Evolutionary conservation across 1,139 yeast genomes (phyloP).

Genomic region (Debaryomyces sp.): DNA sequence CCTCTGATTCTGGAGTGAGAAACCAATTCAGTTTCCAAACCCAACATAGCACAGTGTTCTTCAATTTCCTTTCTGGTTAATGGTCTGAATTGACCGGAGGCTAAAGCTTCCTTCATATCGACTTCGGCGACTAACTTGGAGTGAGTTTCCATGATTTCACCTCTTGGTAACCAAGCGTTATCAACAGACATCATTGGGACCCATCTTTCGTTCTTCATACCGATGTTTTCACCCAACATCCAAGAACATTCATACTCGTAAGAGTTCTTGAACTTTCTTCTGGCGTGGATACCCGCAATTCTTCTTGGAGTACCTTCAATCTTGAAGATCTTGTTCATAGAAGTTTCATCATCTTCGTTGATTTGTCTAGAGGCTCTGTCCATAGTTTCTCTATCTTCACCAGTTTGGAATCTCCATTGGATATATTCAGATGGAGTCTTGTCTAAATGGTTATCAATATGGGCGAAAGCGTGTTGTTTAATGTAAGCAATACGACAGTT

Average conservation of each 20-base stretch:
- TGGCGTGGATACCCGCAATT: slow-evolving; percentile 90
- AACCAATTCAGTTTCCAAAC: slow-evolving; percentile 98
- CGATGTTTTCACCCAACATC: slow-evolving; percentile 95
- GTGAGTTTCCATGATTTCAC: slow-evolving; percentile 98
- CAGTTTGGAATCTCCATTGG: slow-evolving; percentile 99
- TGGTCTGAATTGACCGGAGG: slow-evolving; percentile 99
- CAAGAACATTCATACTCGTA: slow-evolving; percentile 99
- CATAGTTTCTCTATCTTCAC: slow-evolving; percentile 99
- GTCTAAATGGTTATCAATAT: slow-evolving; percentile 97
- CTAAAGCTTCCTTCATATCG: slow-evolving; percentile 99
- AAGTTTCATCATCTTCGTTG: slow-evolving; percentile 94
- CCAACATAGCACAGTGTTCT: slow-evolving; percentile 97
- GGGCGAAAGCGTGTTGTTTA: slow-evolving; percentile 99
- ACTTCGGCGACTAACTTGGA: slow-evolving; percentile 99
- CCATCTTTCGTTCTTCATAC: slow-evolving; percentile 99
- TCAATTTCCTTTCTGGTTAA: slow-evolving; percentile 99
- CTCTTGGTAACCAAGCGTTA: slow-evolving; percentile 99
- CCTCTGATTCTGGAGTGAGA: slow-evolving; percentile 99
- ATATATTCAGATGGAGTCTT: slow-evolving; percentile 99
- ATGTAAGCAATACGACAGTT: slow-evolving; percentile 99
- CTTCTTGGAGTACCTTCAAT: slow-evolving; percentile 98
- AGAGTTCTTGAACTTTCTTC: slow-evolving; percentile 99
- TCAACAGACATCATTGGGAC: slow-evolving; percentile 99
- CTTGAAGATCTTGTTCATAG: slow-evolving; percentile 99
- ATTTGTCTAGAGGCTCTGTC: slow-evolving; percentile 99